phyloP scores from a whole-genome alignment of 2,329 filamentous ascomycete species.

The Conoideocrella luteorostrata region DNA sequence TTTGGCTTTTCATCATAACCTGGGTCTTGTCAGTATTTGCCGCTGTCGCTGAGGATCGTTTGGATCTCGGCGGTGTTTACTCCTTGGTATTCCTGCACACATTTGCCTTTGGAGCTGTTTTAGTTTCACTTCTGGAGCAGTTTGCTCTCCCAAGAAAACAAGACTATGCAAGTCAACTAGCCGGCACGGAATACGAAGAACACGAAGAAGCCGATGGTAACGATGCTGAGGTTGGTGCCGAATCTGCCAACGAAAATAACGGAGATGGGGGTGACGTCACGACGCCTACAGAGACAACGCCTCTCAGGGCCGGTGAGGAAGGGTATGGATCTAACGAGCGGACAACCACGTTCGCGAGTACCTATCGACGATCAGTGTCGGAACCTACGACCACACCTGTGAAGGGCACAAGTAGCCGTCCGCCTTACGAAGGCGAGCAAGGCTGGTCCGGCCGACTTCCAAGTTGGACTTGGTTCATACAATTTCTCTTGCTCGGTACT shows the following conservation, averaged over 20 bases:
- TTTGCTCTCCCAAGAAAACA: slow-evolving; percentile 68
- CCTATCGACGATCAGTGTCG: slow-evolving; percentile 43
- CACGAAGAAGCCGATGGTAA: slow-evolving; percentile 28
- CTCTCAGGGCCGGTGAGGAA: slow-evolving; percentile 35
- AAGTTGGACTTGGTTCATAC: slow-evolving; percentile 79
- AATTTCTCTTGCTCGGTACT: slow-evolving; percentile 75
- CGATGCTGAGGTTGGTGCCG: slow-evolving; percentile 25
- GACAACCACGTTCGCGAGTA: slow-evolving; percentile 47
- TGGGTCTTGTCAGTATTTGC: slow-evolving; percentile 68
- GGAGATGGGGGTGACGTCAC: slow-evolving; percentile 19
- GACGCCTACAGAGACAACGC: slow-evolving; percentile 46
- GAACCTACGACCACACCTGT: slow-evolving; percentile 18
- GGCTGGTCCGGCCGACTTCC: slow-evolving; percentile 76
- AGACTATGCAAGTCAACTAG: slow-evolving; percentile 57
- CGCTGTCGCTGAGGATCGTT: slow-evolving; percentile 70
- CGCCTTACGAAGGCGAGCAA: slow-evolving; percentile 67
- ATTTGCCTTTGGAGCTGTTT: slow-evolving; percentile 64
- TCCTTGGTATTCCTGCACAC: slow-evolving; percentile 75
- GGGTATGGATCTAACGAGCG: slow-evolving; percentile 29
- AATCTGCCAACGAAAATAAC: neutral
- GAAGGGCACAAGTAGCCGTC: slow-evolving; percentile 16
- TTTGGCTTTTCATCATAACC: slow-evolving; percentile 75
- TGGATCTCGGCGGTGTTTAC: slow-evolving; percentile 70
- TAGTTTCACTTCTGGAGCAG: slow-evolving; percentile 73
- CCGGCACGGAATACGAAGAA: slow-evolving; percentile 40